phyloP scores from a whole-genome alignment of 345 rosid genomes.

The Anastatica hierochuntica region DNA sequence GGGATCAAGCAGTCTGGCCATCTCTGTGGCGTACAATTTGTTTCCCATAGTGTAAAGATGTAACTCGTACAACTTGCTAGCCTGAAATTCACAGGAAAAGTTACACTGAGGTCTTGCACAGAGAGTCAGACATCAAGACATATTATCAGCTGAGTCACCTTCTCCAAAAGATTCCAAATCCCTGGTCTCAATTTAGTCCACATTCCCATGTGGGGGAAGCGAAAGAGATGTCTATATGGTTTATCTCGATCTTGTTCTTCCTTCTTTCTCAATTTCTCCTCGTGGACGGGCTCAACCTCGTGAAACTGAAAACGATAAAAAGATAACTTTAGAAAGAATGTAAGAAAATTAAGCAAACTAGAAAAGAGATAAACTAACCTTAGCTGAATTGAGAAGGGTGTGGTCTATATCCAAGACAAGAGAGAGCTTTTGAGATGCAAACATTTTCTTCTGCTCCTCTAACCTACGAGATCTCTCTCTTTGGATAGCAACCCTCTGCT shows the following conservation, averaged over 20 bases:
- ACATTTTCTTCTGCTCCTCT: slow-evolving; percentile 94
- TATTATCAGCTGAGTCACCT: slow-evolving; percentile 32
- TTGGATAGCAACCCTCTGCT: slow-evolving; percentile 84
- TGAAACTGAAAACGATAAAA: slow-evolving; percentile 41
- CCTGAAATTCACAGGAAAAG: slow-evolving; percentile 37
- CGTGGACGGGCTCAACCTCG: slow-evolving; percentile 82
- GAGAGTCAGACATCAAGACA: not conserved
- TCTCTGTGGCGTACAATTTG: slow-evolving; percentile 96
- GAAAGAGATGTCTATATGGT: slow-evolving; percentile 71
- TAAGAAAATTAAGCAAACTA: not conserved
- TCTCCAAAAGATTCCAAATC: slow-evolving; percentile 91
- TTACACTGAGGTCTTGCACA: not conserved
- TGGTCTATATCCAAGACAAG: slow-evolving; percentile 97
- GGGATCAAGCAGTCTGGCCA: slow-evolving; percentile 98
- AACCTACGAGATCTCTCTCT: slow-evolving; percentile 86
- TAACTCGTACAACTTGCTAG: slow-evolving; percentile 79
- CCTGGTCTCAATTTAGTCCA: slow-evolving; percentile 99
- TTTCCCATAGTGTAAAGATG: slow-evolving; percentile 99
- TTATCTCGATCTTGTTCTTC: slow-evolving; percentile 95
- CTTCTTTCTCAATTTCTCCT: slow-evolving; percentile 76
- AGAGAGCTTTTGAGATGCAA: slow-evolving; percentile 73
- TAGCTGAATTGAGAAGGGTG: slow-evolving; percentile 97
- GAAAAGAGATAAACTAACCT: slow-evolving; percentile 35
- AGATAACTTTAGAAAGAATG: not conserved
- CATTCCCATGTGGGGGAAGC: slow-evolving; percentile 95